Evolutionary conservation across 1,139 yeast species (phyloP).

Genomic region (Scheffersomyces stambukii): DNA sequence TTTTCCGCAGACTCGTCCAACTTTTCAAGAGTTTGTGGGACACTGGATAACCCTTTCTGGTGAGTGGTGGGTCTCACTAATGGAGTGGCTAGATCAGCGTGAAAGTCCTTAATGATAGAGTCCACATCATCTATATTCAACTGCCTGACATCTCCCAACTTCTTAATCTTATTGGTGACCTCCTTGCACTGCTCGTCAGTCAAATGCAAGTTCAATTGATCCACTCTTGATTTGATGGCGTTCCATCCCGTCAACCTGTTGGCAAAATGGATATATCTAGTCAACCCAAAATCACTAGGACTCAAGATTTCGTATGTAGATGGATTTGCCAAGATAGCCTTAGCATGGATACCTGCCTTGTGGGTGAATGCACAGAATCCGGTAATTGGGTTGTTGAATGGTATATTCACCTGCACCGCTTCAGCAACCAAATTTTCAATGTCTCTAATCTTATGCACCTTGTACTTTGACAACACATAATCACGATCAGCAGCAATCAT

Average conservation of each 20-base stretch:
- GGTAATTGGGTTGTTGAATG: conserved; percentile 97
- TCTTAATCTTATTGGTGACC: conserved; percentile 88
- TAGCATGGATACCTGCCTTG: conserved; percentile 99
- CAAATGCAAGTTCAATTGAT: conserved; percentile 85
- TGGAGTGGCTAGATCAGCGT: conserved; percentile 51
- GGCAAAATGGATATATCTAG: conserved; percentile 95
- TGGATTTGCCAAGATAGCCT: conserved; percentile 97
- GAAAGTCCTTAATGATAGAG: conserved; percentile 91
- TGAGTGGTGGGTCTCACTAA: conserved; percentile 8
- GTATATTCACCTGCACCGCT: conserved; percentile 94
- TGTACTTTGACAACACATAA: conserved; percentile 90
- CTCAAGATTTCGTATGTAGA: conserved; percentile 94
- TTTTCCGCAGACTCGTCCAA: conserved; percentile 10
- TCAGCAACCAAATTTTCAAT: conserved; percentile 95
- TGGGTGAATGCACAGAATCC: conserved; percentile 99
- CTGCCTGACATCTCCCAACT: conserved; percentile 92
- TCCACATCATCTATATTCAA: conserved; percentile 96
- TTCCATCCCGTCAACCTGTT: conserved; percentile 99
- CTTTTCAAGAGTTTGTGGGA: conserved; percentile 10
- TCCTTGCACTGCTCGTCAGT: conserved; percentile 94
- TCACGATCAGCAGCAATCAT: conserved; percentile 99
- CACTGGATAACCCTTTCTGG: conserved; percentile 9
- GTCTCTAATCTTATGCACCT: conserved; percentile 93
- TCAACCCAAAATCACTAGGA: conserved; percentile 92
- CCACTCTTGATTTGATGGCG: conserved; percentile 97